A percentile compares a stretch with the other conserved stretches of the same genome.
Evolutionary conservation across 1,139 yeast species (phyloP).

Genomic region (Protomyces arabidopsidicola): DNA sequence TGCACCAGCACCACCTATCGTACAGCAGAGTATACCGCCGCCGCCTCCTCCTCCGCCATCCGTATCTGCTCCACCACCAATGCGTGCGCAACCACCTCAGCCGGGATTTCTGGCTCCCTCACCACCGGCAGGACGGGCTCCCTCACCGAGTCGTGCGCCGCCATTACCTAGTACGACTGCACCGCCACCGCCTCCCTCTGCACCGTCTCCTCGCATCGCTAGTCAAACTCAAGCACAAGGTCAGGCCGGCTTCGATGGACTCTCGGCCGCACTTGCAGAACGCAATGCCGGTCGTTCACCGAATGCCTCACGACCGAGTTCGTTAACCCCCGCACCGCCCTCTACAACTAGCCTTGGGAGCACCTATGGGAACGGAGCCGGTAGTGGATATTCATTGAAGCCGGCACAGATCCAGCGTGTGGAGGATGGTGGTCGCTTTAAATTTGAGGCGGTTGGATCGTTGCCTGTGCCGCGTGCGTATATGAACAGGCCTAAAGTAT

Average conservation of each 20-base stretch:
- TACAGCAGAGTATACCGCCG: constrained; percentile 35
- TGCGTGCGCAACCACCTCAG: constrained; percentile 30
- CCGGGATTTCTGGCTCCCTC: constrained; percentile 33
- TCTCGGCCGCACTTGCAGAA: constrained; percentile 2
- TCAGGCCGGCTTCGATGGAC: not conserved
- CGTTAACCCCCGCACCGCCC: not conserved
- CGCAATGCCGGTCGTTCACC: constrained; percentile 5
- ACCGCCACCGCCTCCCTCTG: not conserved
- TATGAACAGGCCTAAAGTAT: constrained; percentile 63
- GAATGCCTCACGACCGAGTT: constrained; percentile 33
- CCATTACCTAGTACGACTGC: constrained; percentile 24
- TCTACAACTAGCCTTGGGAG: constrained; percentile 30
- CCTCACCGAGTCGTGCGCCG: constrained; percentile 34
- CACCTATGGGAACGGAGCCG: constrained; percentile 29
- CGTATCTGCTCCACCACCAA: constrained; percentile 35
- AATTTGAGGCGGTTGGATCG: constrained; percentile 61
- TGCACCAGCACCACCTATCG: constrained; percentile 29
- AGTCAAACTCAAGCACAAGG: not conserved
- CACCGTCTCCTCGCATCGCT: not conserved
- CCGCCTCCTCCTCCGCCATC: constrained; percentile 36
- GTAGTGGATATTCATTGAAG: constrained; percentile 28
- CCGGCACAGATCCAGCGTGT: constrained; percentile 40
- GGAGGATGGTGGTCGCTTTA: constrained; percentile 65
- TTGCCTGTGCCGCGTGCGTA: constrained; percentile 81
- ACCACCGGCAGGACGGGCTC: constrained; percentile 31